Evolutionary conservation across 495 filamentous ascomycete species (phyloP).

Genomic region (Usnea hakonensis): DNA sequence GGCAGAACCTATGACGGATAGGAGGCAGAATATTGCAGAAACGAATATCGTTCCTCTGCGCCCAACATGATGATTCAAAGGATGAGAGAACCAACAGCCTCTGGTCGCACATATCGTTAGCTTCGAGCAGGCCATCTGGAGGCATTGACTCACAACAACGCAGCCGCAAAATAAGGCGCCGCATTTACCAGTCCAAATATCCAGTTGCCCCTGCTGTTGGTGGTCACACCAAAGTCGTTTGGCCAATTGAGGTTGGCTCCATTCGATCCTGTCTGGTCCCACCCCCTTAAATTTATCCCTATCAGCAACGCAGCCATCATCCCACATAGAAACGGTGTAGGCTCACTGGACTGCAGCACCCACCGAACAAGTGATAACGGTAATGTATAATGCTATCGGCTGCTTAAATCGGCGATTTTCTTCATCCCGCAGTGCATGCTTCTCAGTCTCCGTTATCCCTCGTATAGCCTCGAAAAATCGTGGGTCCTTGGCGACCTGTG

Average conservation of each 20-base stretch:
- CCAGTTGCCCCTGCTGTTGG: slow-evolving; percentile 42
- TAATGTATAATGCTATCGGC: slow-evolving; percentile 52
- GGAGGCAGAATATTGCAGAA: slow-evolving; percentile 55
- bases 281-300: slow-evolving; percentile 33
- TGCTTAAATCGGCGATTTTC: slow-evolving; percentile 56
- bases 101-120: slow-evolving; percentile 27
- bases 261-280: slow-evolving; percentile 68
- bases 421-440: slow-evolving; percentile 47
- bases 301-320: slow-evolving; percentile 1
- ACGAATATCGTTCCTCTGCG: slow-evolving; percentile 63
- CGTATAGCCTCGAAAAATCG: slow-evolving; percentile 37
- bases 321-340: background rate
- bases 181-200: slow-evolving; percentile 42
- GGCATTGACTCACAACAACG: slow-evolving; percentile 31
- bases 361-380: slow-evolving; percentile 46
- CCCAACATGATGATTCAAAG: slow-evolving; percentile 57
- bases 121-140: background rate
- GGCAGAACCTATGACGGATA: slow-evolving; percentile 57
- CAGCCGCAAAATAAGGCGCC: slow-evolving; percentile 37
- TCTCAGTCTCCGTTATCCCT: slow-evolving; percentile 47
- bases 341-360: slow-evolving; percentile 49
- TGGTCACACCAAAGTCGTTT: slow-evolving; percentile 32
- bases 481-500: slow-evolving; percentile 52
- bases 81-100: slow-evolving; percentile 64
- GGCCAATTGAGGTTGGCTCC: slow-evolving; percentile 68